A percentile compares a stretch with the other conserved stretches of the same genome.
Evolutionary conservation across 306 rosid genomes (phyloP).

Genomic region (Acacia crassicarpa): DNA sequence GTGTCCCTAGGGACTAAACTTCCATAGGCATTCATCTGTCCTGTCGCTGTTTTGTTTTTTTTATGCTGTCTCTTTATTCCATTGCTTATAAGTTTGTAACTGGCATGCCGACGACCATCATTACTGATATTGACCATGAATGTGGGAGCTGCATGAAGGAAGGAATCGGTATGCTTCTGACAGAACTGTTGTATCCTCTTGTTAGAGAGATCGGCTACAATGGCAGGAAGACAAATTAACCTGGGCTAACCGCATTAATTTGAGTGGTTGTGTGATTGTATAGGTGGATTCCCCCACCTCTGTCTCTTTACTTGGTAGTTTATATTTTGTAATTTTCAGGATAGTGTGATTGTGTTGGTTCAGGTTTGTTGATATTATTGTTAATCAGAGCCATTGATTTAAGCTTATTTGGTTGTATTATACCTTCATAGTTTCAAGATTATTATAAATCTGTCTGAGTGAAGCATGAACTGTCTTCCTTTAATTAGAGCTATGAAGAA

Average conservation of each 20-base stretch:
- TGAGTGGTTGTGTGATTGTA: conserved; percentile 85
- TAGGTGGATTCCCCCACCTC: conserved; percentile 52
- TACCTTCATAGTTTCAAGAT: conserved; percentile 47
- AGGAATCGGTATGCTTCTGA: conserved; percentile 78
- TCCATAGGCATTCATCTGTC: conserved; percentile 44
- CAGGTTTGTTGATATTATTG: conserved; percentile 88
- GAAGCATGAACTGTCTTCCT: conserved; percentile 21
- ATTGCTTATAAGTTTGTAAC: conserved; percentile 69
- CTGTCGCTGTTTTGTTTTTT: conserved; percentile 31
- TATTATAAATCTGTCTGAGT: conserved; percentile 36
- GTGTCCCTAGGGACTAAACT: conserved; percentile 38
- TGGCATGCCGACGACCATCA: conserved; percentile 55
- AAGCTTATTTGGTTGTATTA: conserved; percentile 57
- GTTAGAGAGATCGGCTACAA: conserved; percentile 59
- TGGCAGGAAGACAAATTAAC: conserved; percentile 65
- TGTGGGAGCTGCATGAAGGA: conserved; percentile 38
- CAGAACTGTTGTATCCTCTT: conserved; percentile 69
- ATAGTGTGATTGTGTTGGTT: conserved; percentile 78
- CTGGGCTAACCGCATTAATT: conserved; percentile 75
- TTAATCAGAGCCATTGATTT: conserved; percentile 65
- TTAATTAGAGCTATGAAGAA: background rate
- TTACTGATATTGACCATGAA: conserved; percentile 45
- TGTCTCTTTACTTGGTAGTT: conserved; percentile 41
- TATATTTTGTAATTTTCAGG: conserved; percentile 75
- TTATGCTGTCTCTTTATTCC: conserved; percentile 35